Percentiles rank a stretch among this genome's conserved stretches.
Conservation (phyloP, 208 protist genomes). For the Trypanosoma avium region DNA sequence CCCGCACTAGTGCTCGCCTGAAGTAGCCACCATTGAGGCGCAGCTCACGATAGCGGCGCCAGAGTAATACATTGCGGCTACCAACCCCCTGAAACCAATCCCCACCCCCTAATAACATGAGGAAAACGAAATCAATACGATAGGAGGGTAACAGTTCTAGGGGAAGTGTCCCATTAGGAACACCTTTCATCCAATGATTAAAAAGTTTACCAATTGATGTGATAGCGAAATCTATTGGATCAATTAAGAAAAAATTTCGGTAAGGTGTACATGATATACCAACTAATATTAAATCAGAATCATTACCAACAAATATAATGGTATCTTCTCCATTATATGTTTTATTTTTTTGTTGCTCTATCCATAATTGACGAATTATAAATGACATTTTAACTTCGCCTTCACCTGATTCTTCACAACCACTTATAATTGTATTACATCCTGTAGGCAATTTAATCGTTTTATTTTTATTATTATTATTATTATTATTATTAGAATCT, state of each 20-base stretch:
- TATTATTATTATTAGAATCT: neutral
- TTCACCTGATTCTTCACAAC: constrained; percentile 62
- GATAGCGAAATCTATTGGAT: constrained; percentile 48
- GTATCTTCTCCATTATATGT: constrained; percentile 58
- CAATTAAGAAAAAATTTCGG: constrained; percentile 46
- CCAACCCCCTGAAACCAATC: constrained; percentile 84
- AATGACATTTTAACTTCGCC: constrained; percentile 85
- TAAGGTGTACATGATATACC: constrained; percentile 68
- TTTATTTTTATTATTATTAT: neutral
- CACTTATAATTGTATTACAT: constrained; percentile 30
- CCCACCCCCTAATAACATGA: constrained; percentile 72
- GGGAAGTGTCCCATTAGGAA: constrained; percentile 47
- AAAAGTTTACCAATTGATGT: constrained; percentile 62
- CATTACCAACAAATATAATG: constrained; percentile 71
- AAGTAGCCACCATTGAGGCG: constrained; percentile 68
- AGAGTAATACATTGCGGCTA: constrained; percentile 38
- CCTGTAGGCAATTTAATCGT: too few species aligned
- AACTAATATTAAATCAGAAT: constrained; percentile 82
- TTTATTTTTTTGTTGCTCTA: constrained; percentile 21
- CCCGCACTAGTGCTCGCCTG: constrained; percentile 42
- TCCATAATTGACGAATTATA: constrained; percentile 46
- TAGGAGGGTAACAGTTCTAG: constrained; percentile 62
- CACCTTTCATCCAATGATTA: constrained; percentile 52
- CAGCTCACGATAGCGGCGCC: constrained; percentile 71
- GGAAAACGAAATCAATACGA: constrained; percentile 83